A percentile compares a stretch with the other conserved stretches of the same genome.
Conservation (phyloP, 2,329 filamentous ascomycete genomes). For the Neofusicoccum laricinum region DNA sequence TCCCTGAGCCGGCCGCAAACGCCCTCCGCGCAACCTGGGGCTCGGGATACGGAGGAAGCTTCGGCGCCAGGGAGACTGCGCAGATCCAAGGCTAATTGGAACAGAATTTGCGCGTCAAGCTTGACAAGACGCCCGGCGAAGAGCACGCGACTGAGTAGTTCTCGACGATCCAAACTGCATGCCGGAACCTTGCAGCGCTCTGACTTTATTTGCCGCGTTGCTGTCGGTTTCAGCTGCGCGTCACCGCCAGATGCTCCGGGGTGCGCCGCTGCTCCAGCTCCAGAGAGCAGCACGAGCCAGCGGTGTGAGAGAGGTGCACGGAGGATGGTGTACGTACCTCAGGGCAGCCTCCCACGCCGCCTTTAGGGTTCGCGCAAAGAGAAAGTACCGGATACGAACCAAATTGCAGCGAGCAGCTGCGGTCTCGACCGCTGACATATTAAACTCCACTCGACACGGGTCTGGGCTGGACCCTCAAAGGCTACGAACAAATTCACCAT, state of each 20-base stretch:
- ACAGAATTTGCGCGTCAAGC: conserved; percentile 1
- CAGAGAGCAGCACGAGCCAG: background rate
- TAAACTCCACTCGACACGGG: background rate
- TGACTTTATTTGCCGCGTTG: background rate
- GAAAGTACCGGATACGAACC: background rate
- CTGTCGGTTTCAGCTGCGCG: conserved; percentile 6
- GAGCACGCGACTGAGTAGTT: background rate
- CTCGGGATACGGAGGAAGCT: background rate
- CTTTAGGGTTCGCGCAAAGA: background rate
- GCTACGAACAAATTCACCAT: background rate
- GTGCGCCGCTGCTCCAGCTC: background rate
- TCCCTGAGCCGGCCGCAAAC: background rate
- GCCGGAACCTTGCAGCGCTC: background rate
- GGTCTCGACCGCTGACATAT: conserved; percentile 3
- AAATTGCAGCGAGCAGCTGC: background rate
- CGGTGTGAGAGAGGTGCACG: background rate
- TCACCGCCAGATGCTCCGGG: background rate
- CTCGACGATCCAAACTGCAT: background rate
- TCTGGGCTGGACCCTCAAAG: background rate
- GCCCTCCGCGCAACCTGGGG: background rate
- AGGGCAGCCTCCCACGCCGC: background rate
- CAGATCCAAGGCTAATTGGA: background rate
- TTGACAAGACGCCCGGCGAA: background rate
- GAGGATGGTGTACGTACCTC: background rate
- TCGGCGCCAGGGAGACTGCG: background rate